Evolutionary conservation across 257 asterid genomes (phyloP), one percentile per base, ranked within the genome.

Genomic region (Rauvolfia tetraphylla): DNA sequence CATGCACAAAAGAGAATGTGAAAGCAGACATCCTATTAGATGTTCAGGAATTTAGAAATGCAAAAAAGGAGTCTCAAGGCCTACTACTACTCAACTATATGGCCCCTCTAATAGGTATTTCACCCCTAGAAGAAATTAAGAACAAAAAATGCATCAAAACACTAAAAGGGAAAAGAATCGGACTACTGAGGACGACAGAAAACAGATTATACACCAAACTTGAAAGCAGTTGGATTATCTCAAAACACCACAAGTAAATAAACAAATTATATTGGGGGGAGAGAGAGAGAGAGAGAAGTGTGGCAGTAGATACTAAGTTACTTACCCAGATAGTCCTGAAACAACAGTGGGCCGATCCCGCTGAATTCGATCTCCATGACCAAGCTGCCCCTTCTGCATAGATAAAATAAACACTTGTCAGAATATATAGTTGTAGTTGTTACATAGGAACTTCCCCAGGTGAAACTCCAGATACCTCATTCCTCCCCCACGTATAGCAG

Each of bases 401-500:
- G 51, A 54, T 77, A 61, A 68, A 51, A 27, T 9, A 48, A 31
- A 46, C 15, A 57, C 65, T 25, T 63, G 29, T 25, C 41, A 29
- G 14, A 68, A 68, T 61, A 18, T 20, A 53, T 13, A 84, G 54
- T 34, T 65, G 54, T 13, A 79, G 61, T 39, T 51, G n/a, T 68
- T 44, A 73, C 29, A 38, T 51, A 39, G 7, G 29, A 80, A 38
- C n/a, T 38, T 62, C 56, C n/a, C 56, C n/a, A 69, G 63, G 41
- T 3, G 48, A 63, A 17, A 73, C 36, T 38, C 39, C 33, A 61
- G 89, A 81, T 84, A 84, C 99, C 91, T 95, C 97, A 78, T 95
- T 93, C 66, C 97, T 90, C 29, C 98, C 99, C 99, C 99, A 91
- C 11, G 99, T 93, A 77, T 93, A 95, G 84, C 99, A 91, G 56